Base-by-base conservation (phyloP, 345 rosid species). In the Arabis hirsuta region DNA sequence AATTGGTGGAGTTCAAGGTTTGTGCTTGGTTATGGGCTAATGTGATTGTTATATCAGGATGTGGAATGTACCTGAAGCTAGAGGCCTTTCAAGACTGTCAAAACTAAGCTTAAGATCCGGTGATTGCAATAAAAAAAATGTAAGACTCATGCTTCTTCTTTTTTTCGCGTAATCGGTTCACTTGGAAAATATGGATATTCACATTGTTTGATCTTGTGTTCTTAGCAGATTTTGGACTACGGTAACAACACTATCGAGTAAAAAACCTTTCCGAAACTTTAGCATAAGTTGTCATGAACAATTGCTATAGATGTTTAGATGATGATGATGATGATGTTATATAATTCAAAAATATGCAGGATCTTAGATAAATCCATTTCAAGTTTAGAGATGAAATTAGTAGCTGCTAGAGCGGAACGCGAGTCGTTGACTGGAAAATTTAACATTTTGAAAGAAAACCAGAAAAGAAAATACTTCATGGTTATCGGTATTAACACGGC, bases 401-500 rank as follows among this genome's bases (percentile, higher is more conserved):
- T 75, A 31, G 79, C 80, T 65, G 85, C 86, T 36, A 82, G 77
- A 72, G 84, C 84, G 1, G 75, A 78, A 12, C 86, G 81, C 1
- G 69, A 66, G 48, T 73, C 82, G 32, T 16, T 79, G 55, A 42
- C 78, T 0, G 80, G 58, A 34, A 78, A 66, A 68, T 48, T 31
- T 42, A 77, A 59, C 41, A 52, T 36, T 13, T 65, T 58, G 14
- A 50, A 19, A 45, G 69, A 76, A 39, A 51, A 51, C 14, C 62
- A 19, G 20, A 80, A 68, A 55, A 69, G 75, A 43, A 91, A 89
- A 60, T 85, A 85, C 51, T 84, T 91, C 59, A 86, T 94, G 96
- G 92, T 94, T 42, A 79, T 94, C 1, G 98, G 98, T 59, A 85
- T 94, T 61, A 91, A 91, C 69, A 94, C 98, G 0, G 91, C 91